Evolutionary conservation across 495 filamentous ascomycete species (phyloP).

Genomic region (Aspergillus baeticus): DNA sequence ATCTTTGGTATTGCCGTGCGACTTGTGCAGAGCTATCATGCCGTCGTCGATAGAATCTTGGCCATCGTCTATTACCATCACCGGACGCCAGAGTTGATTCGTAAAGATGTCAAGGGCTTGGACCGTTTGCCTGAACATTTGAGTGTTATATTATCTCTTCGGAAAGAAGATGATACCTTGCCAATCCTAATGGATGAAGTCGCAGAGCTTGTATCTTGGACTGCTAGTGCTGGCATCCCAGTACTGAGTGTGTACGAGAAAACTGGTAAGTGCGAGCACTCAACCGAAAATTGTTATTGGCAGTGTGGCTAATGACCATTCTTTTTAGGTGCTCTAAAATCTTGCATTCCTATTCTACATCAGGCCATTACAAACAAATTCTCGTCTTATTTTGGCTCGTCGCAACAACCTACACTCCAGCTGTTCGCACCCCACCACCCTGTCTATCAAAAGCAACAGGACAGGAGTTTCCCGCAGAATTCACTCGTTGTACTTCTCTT

Average conservation of each 20-base stretch:
- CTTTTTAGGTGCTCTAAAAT: conserved; percentile 74
- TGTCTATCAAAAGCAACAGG: conserved; percentile 24
- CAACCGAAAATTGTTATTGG: background rate
- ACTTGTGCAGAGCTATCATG: conserved; percentile 73
- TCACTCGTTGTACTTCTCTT: conserved; percentile 82
- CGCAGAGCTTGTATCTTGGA: conserved; percentile 89
- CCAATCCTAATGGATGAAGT: conserved; percentile 86
- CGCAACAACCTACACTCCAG: conserved; percentile 62
- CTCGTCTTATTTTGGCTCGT: conserved; percentile 75
- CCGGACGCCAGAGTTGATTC: conserved; percentile 85
- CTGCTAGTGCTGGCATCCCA: conserved; percentile 79
- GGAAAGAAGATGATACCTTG: conserved; percentile 68
- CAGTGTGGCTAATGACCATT: background rate
- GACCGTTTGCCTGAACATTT: conserved; percentile 76
- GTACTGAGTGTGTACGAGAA: conserved; percentile 87
- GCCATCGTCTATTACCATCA: conserved; percentile 90
- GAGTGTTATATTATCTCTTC: conserved; percentile 77
- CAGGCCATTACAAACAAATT: conserved; percentile 70
- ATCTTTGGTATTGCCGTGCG: conserved; percentile 87
- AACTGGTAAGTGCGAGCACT: conserved; percentile 59
- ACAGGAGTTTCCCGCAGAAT: conserved; percentile 7
- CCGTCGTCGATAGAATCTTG: conserved; percentile 68
- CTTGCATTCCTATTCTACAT: conserved; percentile 75
- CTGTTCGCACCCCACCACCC: conserved; percentile 73
- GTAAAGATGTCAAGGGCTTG: conserved; percentile 76